Base-by-base conservation (phyloP, 257 asterid species). In the Solanum neorickii region DNA sequence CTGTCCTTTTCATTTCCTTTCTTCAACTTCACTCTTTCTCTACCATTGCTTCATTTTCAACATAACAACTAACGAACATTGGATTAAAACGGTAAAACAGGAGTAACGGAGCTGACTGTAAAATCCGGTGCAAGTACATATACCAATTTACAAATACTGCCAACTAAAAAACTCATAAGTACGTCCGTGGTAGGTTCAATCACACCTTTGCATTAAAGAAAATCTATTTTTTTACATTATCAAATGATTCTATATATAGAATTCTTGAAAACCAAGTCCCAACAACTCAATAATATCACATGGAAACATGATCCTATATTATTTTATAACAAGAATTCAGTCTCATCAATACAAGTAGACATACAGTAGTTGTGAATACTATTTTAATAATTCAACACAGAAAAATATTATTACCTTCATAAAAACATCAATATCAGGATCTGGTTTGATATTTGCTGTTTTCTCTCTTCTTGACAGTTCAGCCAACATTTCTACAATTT, bases 391-490 rank as follows among this genome's bases (percentile, higher is more conserved):
- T 74, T 37, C 29, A 74, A 74, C 82, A 37, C 46, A 29, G 3
- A 7, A 9, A 66, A 5, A 33, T 6, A 12, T 33, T 27, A 21
- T 77, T 66, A 88, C 93, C 93, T 91, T 91, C 93, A 91, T 90
- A 68, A 47, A 91, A 29, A 90, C 83, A 86, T 91, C 93, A 78
- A 91, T 44, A 88, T 91, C 92, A 23, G 92, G 90, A 87, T 91
- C 91, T n/a, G 93, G 91, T 31, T 88, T 88, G 65, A 91, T 89
- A 31, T 87, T 88, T 29, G 90, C 92, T 42, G 89, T 90, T 87
- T 88, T 91, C 91, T 91, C 93, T 44, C 93, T 87, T 62, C 93
- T 90, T 70, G 92, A 88, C 73, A 91, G 49, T 82, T 91, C 93
- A 11, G 91, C 92, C 72, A 91, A 72, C 93, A 91, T 88, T 78